Percentiles rank a stretch among this genome's conserved stretches.
phyloP scores from a whole-genome alignment of 2,329 filamentous ascomycete genomes.

The Epicoccum nigrum region DNA sequence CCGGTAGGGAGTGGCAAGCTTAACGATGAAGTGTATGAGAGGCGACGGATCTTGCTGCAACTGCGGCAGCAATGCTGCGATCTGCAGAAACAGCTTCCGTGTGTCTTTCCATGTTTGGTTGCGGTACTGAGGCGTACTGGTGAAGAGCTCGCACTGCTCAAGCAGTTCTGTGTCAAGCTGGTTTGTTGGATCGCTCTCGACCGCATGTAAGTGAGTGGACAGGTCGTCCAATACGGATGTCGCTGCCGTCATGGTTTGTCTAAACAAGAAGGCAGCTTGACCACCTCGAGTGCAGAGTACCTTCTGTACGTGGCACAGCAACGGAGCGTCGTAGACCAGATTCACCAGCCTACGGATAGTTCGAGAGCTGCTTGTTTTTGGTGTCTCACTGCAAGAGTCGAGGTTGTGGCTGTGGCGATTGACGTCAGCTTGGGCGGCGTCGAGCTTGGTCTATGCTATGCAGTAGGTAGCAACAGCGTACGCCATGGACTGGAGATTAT shows the following conservation, averaged over 20 bases:
- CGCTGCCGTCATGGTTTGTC: constrained; percentile 22
- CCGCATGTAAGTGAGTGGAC: constrained; percentile 52
- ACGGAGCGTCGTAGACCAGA: constrained; percentile 16
- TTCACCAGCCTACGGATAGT: constrained; percentile 21
- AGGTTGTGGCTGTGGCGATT: neutral
- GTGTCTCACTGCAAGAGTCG: no score
- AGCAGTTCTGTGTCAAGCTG: constrained; percentile 56
- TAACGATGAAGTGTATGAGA: constrained; percentile 59
- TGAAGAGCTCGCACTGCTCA: constrained; percentile 57
- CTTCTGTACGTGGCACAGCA: constrained; percentile 9
- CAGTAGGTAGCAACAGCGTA: neutral
- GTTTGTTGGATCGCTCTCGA: constrained; percentile 53
- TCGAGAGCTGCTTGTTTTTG: constrained; percentile 41
- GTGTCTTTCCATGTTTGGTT: constrained; percentile 36
- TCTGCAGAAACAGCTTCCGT: constrained; percentile 49
- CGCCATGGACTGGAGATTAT: neutral
- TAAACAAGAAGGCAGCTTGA: neutral
- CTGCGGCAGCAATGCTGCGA: constrained; percentile 58
- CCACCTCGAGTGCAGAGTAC: neutral
- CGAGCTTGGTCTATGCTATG: neutral
- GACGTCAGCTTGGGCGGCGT: neutral
- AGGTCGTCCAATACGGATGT: constrained; percentile 38
- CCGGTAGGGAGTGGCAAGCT: constrained; percentile 53
- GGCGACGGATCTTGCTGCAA: constrained; percentile 65
- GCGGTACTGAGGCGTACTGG: constrained; percentile 41